Percentiles rank a stretch among this genome's conserved stretches.
These are phyloP conservation scores for Mycena vulgaris DNA, from an alignment of 768 basidiomycete species.

Conservation along the genomic window DNA sequence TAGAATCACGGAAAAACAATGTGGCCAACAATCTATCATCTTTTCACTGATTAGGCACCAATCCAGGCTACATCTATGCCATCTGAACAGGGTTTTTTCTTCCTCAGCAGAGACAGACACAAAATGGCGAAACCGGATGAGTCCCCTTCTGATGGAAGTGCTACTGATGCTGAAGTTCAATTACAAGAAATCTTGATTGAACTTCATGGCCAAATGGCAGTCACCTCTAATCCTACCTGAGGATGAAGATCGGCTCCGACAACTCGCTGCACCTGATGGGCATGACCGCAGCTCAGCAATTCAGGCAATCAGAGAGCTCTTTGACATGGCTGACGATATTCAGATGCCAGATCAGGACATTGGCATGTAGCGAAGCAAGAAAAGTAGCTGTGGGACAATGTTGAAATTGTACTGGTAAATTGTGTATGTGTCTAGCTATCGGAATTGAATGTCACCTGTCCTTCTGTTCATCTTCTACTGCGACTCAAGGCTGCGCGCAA, in stretches of 20 bases:
- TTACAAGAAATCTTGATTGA: conserved; percentile 22
- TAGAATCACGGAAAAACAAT: conserved; percentile 9
- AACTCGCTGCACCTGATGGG: background rate
- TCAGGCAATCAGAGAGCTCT: background rate
- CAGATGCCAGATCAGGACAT: background rate
- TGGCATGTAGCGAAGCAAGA: background rate
- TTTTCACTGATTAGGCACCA: conserved; percentile 17
- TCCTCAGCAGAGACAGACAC: conserved; percentile 6
- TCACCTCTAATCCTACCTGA: background rate
- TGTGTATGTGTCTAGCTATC: background rate
- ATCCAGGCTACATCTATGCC: conserved; percentile 20
- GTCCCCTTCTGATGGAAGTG: background rate
- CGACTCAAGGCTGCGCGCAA: background rate
- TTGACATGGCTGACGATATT: background rate
- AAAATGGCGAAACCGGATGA: background rate
- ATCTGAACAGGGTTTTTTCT: conserved; percentile 10
- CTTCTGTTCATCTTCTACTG: background rate
- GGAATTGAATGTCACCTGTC: background rate
- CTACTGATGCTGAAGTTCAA: conserved; percentile 3
- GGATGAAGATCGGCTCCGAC: conserved; percentile 12
- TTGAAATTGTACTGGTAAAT: background rate
- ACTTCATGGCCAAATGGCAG: conserved; percentile 21
- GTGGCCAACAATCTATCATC: conserved; percentile 8
- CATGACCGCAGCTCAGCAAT: background rate
- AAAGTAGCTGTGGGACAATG: background rate